Base-by-base conservation (phyloP, 148 eudicot species). In the Pharnaceum exiguum region DNA sequence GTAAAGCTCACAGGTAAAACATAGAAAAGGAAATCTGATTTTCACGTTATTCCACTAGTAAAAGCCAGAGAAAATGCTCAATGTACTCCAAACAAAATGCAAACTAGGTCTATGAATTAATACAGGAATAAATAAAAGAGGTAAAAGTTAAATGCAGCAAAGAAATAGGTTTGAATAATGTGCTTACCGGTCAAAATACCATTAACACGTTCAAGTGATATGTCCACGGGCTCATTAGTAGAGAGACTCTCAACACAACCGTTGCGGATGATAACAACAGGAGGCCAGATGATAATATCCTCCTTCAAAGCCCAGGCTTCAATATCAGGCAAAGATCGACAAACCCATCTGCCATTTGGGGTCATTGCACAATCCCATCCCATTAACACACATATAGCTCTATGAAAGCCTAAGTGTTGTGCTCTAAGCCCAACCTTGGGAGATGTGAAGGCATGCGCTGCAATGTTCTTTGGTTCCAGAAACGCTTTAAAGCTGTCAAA, bases 261-360 rank as follows among this genome's bases (percentile, higher is more conserved):
- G 42, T 80, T 67, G 64, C 80, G 83, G 24, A 83, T 44, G 13
- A 83, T 52, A 18, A 83, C 82, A 67, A 77, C 77, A 23, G 89
- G 85, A 37, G 89, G 89, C 89, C 89, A 83, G 49, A 84, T 50
- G 52, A 84, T 81, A 33, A 76, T 48, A 65, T 84, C 90, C 51
- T 81, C 74, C 62, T 63, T 78, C 46, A 73, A 16, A 56, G 68
- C 55, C 27, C 38, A 51, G 51, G 68, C 58, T 66, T 78, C 79
- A 21, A 59, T 55, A 73, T 57, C 71, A 74, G 84, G 57, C 54
- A 76, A 46, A 42, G 59, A 48, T 59, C 69, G 63, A 44, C 69
- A 62, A 58, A 62, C 51, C 90, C 86, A 81, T 19, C 48, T 57
- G 51, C 57, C 52, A 48, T 72, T 58, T 13, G 69, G 49, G 11